Conservation (phyloP, 768 basidiomycete genomes). For the Leucogyrophana mollusca region DNA sequence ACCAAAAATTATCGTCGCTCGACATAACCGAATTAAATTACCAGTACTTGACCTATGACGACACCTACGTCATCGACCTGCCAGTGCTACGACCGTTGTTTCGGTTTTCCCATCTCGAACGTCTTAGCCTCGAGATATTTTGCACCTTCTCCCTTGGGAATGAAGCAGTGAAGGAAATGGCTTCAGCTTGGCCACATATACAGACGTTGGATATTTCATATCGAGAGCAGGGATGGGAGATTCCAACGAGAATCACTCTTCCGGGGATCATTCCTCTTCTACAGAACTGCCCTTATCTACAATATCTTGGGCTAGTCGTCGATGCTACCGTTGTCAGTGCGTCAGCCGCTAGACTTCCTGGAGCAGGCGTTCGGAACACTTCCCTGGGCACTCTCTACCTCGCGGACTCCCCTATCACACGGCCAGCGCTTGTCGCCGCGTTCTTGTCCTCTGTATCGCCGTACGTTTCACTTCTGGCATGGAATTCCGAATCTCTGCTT, state of each 20-base stretch:
- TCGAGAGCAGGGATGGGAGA: slow-evolving; percentile 30
- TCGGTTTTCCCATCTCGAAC: slow-evolving; percentile 15
- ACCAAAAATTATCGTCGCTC: slow-evolving; percentile 22
- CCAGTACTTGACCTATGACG: slow-evolving; percentile 26
- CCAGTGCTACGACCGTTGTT: slow-evolving; percentile 23
- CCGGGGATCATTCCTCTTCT: slow-evolving; percentile 21
- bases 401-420: slow-evolving; percentile 26
- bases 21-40: slow-evolving; percentile 28
- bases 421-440: slow-evolving; percentile 21
- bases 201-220: slow-evolving; percentile 26
- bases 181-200: slow-evolving; percentile 24
- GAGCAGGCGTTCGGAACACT: slow-evolving; percentile 22
- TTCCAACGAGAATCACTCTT: slow-evolving; percentile 26
- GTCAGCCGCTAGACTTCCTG: slow-evolving; percentile 5
- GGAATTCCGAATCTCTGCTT: slow-evolving; percentile 28
- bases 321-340: slow-evolving; percentile 24
- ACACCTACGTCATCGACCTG: slow-evolving; percentile 27
- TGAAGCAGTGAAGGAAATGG: slow-evolving; percentile 20
- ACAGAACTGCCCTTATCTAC: slow-evolving; percentile 13
- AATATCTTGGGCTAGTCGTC: slow-evolving; percentile 18
- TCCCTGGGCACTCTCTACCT: slow-evolving; percentile 26
- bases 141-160: slow-evolving; percentile 26
- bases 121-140: slow-evolving; percentile 26
- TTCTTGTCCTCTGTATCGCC: slow-evolving; percentile 28
- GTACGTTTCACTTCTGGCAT: slow-evolving; percentile 24